These are phyloP conservation scores for Nothomitra cinnamomea DNA, from an alignment of 2,329 filamentous ascomycete species.

Conservation along the genomic window DNA sequence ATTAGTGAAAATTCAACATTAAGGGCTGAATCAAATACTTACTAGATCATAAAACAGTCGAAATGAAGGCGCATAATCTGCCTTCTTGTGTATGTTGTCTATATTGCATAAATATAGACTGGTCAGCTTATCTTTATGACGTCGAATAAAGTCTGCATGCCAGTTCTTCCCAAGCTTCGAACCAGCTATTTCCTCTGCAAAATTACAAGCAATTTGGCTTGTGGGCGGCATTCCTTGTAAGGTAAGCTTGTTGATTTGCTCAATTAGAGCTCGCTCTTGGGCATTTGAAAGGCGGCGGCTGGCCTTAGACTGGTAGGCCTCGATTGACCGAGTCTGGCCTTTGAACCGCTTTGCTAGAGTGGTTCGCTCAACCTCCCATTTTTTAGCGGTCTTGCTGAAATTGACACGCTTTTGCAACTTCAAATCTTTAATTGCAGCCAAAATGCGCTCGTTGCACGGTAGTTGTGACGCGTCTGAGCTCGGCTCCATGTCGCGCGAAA, in stretches of 20 bases:
- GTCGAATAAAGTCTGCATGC: neutral
- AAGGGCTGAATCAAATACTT: neutral
- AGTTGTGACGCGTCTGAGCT: no score
- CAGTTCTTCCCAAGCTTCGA: neutral
- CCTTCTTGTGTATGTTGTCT: neutral
- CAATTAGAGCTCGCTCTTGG: neutral
- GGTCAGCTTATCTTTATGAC: neutral
- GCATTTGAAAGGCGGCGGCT: no score
- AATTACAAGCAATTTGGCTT: neutral
- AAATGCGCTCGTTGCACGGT: no score
- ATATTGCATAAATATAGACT: neutral
- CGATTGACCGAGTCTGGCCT: neutral
- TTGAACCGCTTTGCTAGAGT: neutral
- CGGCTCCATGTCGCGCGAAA: no score
- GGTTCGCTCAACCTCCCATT: neutral
- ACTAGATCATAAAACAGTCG: neutral
- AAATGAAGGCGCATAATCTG: neutral
- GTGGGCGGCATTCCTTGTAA: neutral
- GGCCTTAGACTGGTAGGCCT: neutral
- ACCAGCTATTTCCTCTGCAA: slow-evolving; percentile 1
- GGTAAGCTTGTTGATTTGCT: slow-evolving; percentile 1
- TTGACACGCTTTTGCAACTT: no score
- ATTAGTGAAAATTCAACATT: no score
- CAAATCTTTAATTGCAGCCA: neutral
- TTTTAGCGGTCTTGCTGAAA: neutral